Conservation (phyloP, 2,329 filamentous ascomycete species). For the Diaporthe capsici region DNA sequence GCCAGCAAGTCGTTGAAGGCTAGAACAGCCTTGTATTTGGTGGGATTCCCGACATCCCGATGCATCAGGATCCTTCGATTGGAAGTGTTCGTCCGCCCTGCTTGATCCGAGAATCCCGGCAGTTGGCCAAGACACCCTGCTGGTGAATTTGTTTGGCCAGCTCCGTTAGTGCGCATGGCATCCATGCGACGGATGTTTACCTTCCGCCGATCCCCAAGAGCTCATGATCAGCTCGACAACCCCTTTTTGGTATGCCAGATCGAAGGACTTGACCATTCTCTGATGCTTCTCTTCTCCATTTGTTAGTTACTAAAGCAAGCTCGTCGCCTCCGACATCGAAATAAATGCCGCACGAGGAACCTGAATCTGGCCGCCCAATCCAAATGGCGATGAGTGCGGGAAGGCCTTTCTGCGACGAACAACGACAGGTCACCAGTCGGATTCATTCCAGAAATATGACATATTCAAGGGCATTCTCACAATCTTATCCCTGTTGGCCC, state of each 20-base stretch:
- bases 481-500: neutral
- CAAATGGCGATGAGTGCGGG: neutral
- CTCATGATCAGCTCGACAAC: neutral
- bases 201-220: neutral
- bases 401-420: neutral
- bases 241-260: neutral
- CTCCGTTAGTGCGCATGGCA: slow-evolving; percentile 26
- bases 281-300: no score
- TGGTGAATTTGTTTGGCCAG: slow-evolving; percentile 7
- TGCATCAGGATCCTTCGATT: neutral
- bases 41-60: neutral
- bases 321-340: no score
- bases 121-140: neutral
- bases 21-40: neutral
- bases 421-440: neutral
- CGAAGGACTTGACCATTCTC: neutral
- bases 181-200: slow-evolving; percentile 21
- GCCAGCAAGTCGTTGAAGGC: neutral
- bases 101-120: slow-evolving; percentile 4
- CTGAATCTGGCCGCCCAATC: neutral
- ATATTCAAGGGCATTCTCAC: no score
- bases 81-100: neutral
- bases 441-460: neutral
- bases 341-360: neutral
- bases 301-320: fast-evolving